Evolutionary conservation across 1,284 basidiomycete species (phyloP), one percentile per base, ranked within the genome.

Genomic region (Ceratobasidium sp.): DNA sequence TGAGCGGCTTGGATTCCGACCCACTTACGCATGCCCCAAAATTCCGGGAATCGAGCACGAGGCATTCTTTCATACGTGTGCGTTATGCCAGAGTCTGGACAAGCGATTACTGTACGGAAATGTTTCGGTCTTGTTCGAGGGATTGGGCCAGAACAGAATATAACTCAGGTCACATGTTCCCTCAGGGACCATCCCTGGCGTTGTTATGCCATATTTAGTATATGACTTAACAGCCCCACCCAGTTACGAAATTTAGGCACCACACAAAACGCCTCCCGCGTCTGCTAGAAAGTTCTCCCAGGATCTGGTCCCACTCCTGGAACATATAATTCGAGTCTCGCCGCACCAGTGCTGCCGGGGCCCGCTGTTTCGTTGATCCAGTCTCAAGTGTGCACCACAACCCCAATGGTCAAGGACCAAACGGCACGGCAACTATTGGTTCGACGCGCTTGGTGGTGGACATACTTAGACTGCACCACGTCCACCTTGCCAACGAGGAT

Each of bases 41-140:
- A 6, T 11, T 50, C 47, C 7, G n/a, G 47, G 47, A 16, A 6
- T n/a, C 69, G 71, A 11, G 21, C 47, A 50, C 23, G 47, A 50
- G 47, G 21, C 21, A 14, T 2, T 36, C 39, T 13, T 14, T 52
- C 19, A 14, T 46, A 46, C 16, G 19, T 46, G 16, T 46, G 16
- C 4, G 42, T n/a, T 14, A 14, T 16, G 16, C 19, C 42, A 11
- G 11, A 36, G 33, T 11, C 33, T 36, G 33, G 33, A 36, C 33
- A 36, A 11, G 33, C 33, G 33, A 46, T 46, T 46, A 21, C 7
- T 21, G 42, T 14, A 46, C 42, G 42, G 42, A n/a, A 46, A 46
- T 46, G 16, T 46, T n/a, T 16, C 42, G 42, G 42, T 21, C 14
- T 6, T 6, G 16, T 6, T 14, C 42, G 16, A 14, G 42, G 42